Conservation (phyloP, 768 basidiomycete species). For the Botryobasidium botryosum region DNA sequence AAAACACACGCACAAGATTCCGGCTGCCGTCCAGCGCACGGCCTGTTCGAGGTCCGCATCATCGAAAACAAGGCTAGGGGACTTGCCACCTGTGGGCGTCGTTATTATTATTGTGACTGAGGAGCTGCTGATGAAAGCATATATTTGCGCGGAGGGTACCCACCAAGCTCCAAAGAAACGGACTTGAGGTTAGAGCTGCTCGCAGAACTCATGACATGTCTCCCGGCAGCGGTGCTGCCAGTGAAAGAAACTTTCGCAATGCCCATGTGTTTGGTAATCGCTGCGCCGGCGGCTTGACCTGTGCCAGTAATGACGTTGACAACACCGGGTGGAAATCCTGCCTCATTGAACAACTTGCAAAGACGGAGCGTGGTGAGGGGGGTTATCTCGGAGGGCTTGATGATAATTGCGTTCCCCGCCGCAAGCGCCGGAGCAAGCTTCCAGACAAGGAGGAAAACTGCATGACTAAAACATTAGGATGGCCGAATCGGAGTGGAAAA, state of each 20-base stretch:
- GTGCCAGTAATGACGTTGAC: slow-evolving; percentile 65
- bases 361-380: slow-evolving; percentile 40
- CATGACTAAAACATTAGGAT: too few relatives aligned
- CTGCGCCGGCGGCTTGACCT: slow-evolving; percentile 49
- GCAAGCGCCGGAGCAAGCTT: slow-evolving; percentile 64
- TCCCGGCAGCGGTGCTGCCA: slow-evolving; percentile 61
- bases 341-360: slow-evolving; percentile 36
- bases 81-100: too few relatives aligned
- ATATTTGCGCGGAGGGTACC: too few relatives aligned
- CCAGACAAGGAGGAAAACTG: too few relatives aligned
- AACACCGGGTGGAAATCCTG: slow-evolving; percentile 60
- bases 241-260: slow-evolving; percentile 76
- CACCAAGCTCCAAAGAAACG: slow-evolving; percentile 59
- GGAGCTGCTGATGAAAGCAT: too few relatives aligned
- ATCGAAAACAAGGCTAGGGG: slow-evolving; percentile 50
- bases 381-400: slow-evolving; percentile 71
- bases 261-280: slow-evolving; percentile 43
- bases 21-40: slow-evolving; percentile 49
- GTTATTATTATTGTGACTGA: too few relatives aligned
- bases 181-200: slow-evolving; percentile 69
- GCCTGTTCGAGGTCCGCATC: slow-evolving; percentile 57
- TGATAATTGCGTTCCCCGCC: slow-evolving; percentile 54
- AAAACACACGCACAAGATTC: slow-evolving; percentile 42
- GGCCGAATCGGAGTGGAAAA: too few relatives aligned
- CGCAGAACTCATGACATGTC: slow-evolving; percentile 62